A percentile compares a stretch with the other conserved stretches of the same genome.
These are phyloP conservation scores for Cladosporium sp. DNA, from an alignment of 2,329 filamentous ascomycete species.

Conservation along the genomic window DNA sequence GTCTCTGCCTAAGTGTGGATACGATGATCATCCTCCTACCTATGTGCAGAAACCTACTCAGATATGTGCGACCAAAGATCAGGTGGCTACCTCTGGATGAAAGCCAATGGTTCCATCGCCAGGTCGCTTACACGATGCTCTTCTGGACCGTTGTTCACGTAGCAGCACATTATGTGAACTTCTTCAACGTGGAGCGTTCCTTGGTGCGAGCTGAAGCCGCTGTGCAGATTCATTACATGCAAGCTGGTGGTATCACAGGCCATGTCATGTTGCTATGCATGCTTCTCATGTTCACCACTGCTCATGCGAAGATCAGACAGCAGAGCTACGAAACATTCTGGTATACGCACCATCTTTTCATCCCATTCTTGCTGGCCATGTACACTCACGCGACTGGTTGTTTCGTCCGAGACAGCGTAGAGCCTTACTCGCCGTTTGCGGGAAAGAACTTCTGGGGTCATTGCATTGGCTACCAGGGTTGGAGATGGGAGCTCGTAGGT, in stretches of 20 bases:
- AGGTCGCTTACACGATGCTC: constrained; percentile 84
- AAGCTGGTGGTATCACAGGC: constrained; percentile 87
- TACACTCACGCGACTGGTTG: constrained; percentile 96
- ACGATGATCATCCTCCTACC: constrained; percentile 83
- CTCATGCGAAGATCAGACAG: constrained; percentile 88
- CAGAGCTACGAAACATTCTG: constrained; percentile 98
- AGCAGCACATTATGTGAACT: constrained; percentile 89
- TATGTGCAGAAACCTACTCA: constrained; percentile 87
- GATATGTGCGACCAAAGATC: constrained; percentile 79
- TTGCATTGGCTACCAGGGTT: constrained; percentile 92
- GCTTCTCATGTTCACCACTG: constrained; percentile 95
- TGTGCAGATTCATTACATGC: constrained; percentile 83
- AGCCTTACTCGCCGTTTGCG: constrained; percentile 77
- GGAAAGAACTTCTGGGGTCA: constrained; percentile 80
- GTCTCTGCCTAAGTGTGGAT: constrained; percentile 78
- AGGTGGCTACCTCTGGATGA: constrained; percentile 91
- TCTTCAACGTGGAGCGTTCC: constrained; percentile 86
- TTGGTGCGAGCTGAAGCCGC: constrained; percentile 79
- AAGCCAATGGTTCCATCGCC: constrained; percentile 93
- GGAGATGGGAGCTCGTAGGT: constrained; percentile 91
- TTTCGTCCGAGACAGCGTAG: constrained; percentile 80
- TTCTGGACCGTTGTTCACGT: constrained; percentile 78
- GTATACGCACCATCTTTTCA: constrained; percentile 99
- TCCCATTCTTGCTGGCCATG: constrained; percentile 87
- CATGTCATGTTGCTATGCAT: constrained; percentile 99